A percentile compares a stretch with the other conserved stretches of the same genome.
Conservation (phyloP, 352 stramenopile genomes). For the Globisporangium sylvaticum region DNA sequence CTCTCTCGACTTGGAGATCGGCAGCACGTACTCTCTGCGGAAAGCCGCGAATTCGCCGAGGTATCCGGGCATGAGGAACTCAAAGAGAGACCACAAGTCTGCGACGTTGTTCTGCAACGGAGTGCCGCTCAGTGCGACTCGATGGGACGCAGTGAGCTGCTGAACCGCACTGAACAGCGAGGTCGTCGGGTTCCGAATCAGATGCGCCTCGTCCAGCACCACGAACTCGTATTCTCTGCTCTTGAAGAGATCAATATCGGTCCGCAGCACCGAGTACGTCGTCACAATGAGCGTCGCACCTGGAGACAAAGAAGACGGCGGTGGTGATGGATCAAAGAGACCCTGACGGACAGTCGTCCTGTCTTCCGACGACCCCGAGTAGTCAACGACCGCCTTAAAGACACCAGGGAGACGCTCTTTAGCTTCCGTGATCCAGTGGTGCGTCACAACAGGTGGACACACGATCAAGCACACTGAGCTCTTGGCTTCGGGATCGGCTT, state of each 20-base stretch:
- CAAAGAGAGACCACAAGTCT: conserved; percentile 97
- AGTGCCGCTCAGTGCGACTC: conserved; percentile 95
- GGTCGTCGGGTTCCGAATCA: conserved; percentile 95
- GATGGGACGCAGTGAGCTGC: conserved; percentile 76
- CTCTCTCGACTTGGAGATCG: conserved; percentile 55
- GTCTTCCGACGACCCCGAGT: conserved; percentile 52
- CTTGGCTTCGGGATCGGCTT: conserved; percentile 17
- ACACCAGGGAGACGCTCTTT: conserved; percentile 67
- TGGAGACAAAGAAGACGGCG: not conserved
- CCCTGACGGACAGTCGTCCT: conserved; percentile 30
- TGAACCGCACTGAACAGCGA: conserved; percentile 82
- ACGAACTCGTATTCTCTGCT: conserved; percentile 72
- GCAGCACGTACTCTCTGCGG: conserved; percentile 54
- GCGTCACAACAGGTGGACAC: conserved; percentile 92
- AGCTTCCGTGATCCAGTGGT: conserved; percentile 94
- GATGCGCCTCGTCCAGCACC: conserved; percentile 97
- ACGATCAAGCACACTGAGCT: conserved; percentile 74
- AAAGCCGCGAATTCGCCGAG: conserved; percentile 85
- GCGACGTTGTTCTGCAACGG: conserved; percentile 97
- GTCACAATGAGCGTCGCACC: conserved; percentile 46
- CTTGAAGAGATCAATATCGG: conserved; percentile 69
- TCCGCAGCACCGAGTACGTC: conserved; percentile 88
- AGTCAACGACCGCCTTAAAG: conserved; percentile 74
- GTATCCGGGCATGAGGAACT: conserved; percentile 98
- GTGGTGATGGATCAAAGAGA: not conserved